Base-by-base conservation (phyloP, 2,329 filamentous ascomycete species). In the Sporothrix sp. region DNA sequence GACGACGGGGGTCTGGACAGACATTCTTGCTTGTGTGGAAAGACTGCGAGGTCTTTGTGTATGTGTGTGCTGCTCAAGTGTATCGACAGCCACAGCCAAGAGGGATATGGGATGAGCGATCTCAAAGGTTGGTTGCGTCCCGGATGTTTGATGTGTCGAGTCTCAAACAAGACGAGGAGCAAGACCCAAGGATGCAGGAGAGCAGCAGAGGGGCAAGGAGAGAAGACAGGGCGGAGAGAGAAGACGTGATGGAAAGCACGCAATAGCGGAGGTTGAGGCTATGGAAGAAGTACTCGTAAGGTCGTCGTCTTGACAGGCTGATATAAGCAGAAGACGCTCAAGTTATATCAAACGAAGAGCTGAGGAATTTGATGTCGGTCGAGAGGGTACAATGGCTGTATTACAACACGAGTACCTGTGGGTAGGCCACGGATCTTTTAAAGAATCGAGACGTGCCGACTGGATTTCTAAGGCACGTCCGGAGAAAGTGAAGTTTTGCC, bases 401-500 rank as follows among this genome's bases (percentile, higher is more conserved):
- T n/a, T n/a, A n/a, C n/a, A n/a, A n/a, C n/a, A n/a, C 25, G 33
- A 37, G n/a, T 18, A 16, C 32, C 32, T 9, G 28, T 5, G 14
- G 23, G 38, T 10, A 40, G 38, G 35, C 35, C 18, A 6, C 27
- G 13, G n/a, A 42, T 42, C 43, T 48, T 47, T 47, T 18, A 51
- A 47, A 35, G 21, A 37, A 35, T 20, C 36, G 16, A 45, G 13
- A 14, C 16, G 7, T 47, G 42, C 28, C 21, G 8, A 35, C 23
- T 42, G 50, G 44, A 52, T 52, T 48, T 48, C 39, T 43, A 52
- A 52, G 50, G 36, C 43, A 27, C 20, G 33, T 20, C 36, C 32
- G 23, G 11, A 23, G 37, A 21, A 33, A 27, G 35, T 38, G 25
- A 32, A 20, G 8, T 6, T 30, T 47, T 27, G n/a, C 23, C 16